Base-by-base conservation (phyloP, 306 rosid species). In the Delonix regia region DNA sequence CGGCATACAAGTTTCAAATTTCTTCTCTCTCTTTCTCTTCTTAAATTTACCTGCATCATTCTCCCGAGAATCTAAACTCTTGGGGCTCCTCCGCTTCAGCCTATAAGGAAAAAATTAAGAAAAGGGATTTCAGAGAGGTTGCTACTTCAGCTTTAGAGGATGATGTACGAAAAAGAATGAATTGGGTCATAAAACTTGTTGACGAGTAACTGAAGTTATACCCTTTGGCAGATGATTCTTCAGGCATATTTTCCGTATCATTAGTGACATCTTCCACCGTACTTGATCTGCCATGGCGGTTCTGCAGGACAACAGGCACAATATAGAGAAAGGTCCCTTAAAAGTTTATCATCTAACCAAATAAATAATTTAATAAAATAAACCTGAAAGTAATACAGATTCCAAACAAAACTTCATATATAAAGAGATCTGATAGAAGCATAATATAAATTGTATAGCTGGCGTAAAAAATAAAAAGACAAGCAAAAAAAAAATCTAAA, bases 221-320 rank as follows among this genome's bases (percentile, higher is more conserved):
- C 94, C 90, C 79, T 69, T 85, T 67, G 55, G 86, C 19, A 78
- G 91, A 75, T 78, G 89, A 81, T 83, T 80, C 87, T 39, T 77
- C 86, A 51, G 83, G 75, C 33, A 52, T 62, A 71, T 69, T 75
- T 73, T 88, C 83, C 49, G 73, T 25, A 56, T 67, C 82, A 2
- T 78, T 51, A 8, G 70, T 45, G 34, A 51, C 88, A 78, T 75
- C 81, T 69, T 80, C 91, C 75, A 75, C 77, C 36, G 80, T 33
- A 75, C 80, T 85, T 59, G 85, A 71, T 84, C 88, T 89, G 70
- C 82, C 87, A 80, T 84, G 97, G 75, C 97, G 98, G 82, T 86
- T 92, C 99, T 92, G 92, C 86, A 83, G 36, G 52, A 59, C 48
- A 69, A 78, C 14, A 59, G 25, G 25, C 39, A 78, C 45, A 27